Conservation (phyloP, 345 rosid genomes). For the Viola odorata region DNA sequence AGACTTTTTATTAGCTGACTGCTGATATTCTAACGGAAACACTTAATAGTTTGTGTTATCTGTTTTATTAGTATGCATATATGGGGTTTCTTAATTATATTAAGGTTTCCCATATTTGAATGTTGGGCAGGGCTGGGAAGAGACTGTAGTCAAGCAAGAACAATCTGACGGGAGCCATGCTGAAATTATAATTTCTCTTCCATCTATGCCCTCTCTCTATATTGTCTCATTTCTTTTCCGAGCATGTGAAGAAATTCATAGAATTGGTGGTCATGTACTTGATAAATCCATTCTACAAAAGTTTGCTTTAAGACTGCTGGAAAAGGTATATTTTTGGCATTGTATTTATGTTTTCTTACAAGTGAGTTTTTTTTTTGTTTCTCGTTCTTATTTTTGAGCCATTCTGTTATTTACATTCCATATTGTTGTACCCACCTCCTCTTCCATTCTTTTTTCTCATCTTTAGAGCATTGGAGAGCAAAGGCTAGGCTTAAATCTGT, state of each 20-base stretch:
- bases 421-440: no score
- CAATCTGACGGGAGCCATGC: constrained; percentile 55
- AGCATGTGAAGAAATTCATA: constrained; percentile 95
- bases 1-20: no score
- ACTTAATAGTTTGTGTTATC: not conserved
- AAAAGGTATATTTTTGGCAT: constrained; percentile 46
- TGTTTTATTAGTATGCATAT: not conserved
- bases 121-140: constrained; percentile 91
- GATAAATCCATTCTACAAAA: constrained; percentile 79
- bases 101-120: constrained; percentile 20
- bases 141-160: constrained; percentile 79
- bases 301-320: constrained; percentile 62
- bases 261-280: constrained; percentile 97
- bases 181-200: constrained; percentile 88
- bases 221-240: constrained; percentile 81
- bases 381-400: not conserved
- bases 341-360: no score
- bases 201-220: constrained; percentile 92
- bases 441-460: no score
- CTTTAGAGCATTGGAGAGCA: no score
- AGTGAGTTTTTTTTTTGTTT: not conserved
- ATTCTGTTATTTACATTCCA: not conserved
- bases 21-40: no score
- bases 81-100: not conserved
- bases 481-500: no score